phyloP scores from a whole-genome alignment of 306 rosid species.

The Fragaria iinumae region DNA sequence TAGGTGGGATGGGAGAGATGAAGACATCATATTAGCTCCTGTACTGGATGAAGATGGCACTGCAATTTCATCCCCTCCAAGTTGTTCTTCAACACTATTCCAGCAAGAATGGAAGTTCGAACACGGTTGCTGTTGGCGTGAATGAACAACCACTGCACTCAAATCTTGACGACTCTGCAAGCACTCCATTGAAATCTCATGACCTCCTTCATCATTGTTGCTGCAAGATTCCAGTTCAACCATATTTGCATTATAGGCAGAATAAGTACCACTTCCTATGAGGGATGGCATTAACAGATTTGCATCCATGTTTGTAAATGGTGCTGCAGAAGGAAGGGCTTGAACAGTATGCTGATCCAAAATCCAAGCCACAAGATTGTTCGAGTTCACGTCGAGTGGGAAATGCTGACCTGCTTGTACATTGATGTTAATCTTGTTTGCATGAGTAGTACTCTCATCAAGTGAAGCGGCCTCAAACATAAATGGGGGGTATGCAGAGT shows the following conservation, averaged over 20 bases:
- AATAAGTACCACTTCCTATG: slow-evolving; percentile 30
- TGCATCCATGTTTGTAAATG: slow-evolving; percentile 24
- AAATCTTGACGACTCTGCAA: slow-evolving; percentile 38
- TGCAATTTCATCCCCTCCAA: neutral
- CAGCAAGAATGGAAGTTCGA: slow-evolving; percentile 15
- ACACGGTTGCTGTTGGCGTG: slow-evolving; percentile 44
- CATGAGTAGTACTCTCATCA: neutral
- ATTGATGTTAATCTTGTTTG: neutral
- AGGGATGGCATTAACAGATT: slow-evolving; percentile 51
- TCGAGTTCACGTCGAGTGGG: neutral
- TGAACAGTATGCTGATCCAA: slow-evolving; percentile 15
- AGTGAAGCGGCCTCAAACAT: slow-evolving; percentile 48
- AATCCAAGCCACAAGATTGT: neutral
- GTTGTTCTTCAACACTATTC: neutral
- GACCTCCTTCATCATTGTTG: slow-evolving; percentile 43
- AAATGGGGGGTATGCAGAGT: slow-evolving; percentile 44
- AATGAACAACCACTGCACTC: slow-evolving; percentile 55
- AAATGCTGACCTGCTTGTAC: slow-evolving; percentile 4
- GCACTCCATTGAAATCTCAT: slow-evolving; percentile 41
- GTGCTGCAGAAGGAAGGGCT: slow-evolving; percentile 27
- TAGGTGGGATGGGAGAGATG: slow-evolving; percentile 5
- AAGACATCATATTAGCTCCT: neutral
- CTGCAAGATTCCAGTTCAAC: slow-evolving; percentile 43
- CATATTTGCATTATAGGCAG: slow-evolving; percentile 37
- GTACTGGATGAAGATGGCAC: neutral